Percentiles rank a stretch among this genome's conserved stretches.
Conservation (phyloP, 768 basidiomycete species). For the Leccinum obscurum region DNA sequence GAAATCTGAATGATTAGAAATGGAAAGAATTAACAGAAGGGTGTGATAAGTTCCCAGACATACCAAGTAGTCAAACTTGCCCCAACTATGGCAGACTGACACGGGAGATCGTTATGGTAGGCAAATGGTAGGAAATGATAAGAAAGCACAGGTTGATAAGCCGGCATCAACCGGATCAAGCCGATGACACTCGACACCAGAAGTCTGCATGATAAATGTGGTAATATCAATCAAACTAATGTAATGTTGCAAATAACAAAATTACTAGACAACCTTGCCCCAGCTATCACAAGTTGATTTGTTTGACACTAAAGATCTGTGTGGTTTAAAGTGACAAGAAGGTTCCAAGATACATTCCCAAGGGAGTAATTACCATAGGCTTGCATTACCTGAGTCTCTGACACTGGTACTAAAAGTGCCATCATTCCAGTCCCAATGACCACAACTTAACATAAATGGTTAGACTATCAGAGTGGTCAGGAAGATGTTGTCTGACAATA, state of each 20-base stretch:
- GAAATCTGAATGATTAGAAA: background rate
- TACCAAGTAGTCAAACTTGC: background rate
- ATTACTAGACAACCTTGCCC: background rate
- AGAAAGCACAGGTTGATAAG: background rate
- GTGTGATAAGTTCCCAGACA: background rate
- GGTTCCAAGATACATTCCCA: background rate
- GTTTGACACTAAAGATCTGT: background rate
- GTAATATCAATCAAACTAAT: background rate
- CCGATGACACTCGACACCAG: too few species aligned
- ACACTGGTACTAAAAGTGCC: background rate
- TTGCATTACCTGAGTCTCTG: background rate
- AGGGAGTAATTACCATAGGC: background rate
- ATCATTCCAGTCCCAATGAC: background rate
- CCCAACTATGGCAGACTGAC: background rate
- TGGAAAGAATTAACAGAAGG: background rate
- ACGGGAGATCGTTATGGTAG: background rate
- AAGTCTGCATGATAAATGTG: background rate
- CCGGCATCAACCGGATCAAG: too few species aligned
- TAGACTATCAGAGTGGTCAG: background rate
- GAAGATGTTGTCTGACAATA: too few species aligned
- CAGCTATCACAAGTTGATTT: background rate
- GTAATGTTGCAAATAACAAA: background rate
- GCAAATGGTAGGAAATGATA: too few species aligned
- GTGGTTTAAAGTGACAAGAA: background rate
- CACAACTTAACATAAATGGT: background rate